Conservation (phyloP, 768 basidiomycete species). For the Hericium rajendrae region DNA sequence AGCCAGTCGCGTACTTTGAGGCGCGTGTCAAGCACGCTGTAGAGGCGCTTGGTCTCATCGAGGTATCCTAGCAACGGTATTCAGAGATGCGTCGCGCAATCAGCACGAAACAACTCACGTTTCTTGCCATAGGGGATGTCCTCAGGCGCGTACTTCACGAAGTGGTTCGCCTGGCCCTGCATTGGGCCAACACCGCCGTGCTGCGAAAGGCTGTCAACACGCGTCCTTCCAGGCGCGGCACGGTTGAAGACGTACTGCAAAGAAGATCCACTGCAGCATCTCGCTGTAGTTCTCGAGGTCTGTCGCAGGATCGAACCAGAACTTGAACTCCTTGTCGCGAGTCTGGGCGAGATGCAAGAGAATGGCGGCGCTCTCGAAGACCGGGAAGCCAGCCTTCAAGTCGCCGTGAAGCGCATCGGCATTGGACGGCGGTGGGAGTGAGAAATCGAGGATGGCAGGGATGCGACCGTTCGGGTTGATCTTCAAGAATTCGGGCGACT, state of each 20-base stretch:
- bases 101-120: slow-evolving; percentile 28
- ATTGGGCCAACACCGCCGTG: slow-evolving; percentile 83
- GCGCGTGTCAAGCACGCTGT: slow-evolving; percentile 72
- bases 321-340: slow-evolving; percentile 69
- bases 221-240: background rate
- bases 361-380: slow-evolving; percentile 78
- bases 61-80: slow-evolving; percentile 45
- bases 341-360: slow-evolving; percentile 73
- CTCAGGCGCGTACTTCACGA: slow-evolving; percentile 52
- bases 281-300: slow-evolving; percentile 57
- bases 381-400: slow-evolving; percentile 39
- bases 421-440: slow-evolving; percentile 20
- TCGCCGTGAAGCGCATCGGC: background rate
- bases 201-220: slow-evolving; percentile 25
- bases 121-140: slow-evolving; percentile 63
- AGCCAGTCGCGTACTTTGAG: slow-evolving; percentile 71
- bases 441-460: slow-evolving; percentile 54
- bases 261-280: slow-evolving; percentile 83
- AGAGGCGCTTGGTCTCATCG: slow-evolving; percentile 77
- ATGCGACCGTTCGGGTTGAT: slow-evolving; percentile 70
- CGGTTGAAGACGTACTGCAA: slow-evolving; percentile 37
- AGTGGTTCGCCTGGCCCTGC: slow-evolving; percentile 81
- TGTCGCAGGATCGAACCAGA: slow-evolving; percentile 47
- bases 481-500: slow-evolving; percentile 71
- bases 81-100: background rate